A percentile compares a stretch with the other conserved stretches of the same genome.
Evolutionary conservation across 2,329 filamentous ascomycete genomes (phyloP).

Genomic region (Xenoacremonium recifei): DNA sequence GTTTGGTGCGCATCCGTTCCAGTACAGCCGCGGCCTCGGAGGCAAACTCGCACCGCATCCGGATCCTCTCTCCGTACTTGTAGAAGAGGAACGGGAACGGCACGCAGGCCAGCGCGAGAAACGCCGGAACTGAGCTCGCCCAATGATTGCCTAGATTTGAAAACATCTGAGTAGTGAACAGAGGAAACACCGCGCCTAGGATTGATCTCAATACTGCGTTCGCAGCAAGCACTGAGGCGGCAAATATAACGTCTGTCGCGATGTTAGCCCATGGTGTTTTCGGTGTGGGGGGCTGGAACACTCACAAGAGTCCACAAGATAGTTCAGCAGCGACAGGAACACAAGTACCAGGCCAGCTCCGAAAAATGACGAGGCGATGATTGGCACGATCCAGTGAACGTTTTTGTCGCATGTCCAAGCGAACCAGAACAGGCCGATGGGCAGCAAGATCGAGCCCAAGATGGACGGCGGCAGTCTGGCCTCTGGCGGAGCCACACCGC

Average conservation of each 20-base stretch:
- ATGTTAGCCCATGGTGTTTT: constrained; percentile 11
- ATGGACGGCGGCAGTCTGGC: constrained; percentile 60
- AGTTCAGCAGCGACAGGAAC: constrained; percentile 65
- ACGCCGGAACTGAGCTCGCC: constrained; percentile 72
- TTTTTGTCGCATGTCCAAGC: constrained; percentile 59
- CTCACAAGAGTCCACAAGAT: constrained; percentile 62
- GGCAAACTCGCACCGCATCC: constrained; percentile 68
- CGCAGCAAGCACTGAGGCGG: constrained; percentile 71
- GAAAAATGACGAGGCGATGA: constrained; percentile 44
- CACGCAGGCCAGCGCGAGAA: constrained; percentile 68
- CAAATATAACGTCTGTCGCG: constrained; percentile 63
- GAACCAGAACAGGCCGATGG: constrained; percentile 63
- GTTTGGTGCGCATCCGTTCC: constrained; percentile 38
- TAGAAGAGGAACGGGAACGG: constrained; percentile 77
- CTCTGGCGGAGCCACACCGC: constrained; percentile 62
- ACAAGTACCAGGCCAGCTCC: constrained; percentile 60
- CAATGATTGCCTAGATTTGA: constrained; percentile 67
- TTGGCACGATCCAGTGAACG: constrained; percentile 57
- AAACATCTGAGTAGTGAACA: constrained; percentile 66
- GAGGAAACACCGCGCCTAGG: constrained; percentile 70
- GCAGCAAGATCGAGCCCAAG: constrained; percentile 57
- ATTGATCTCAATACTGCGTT: constrained; percentile 70
- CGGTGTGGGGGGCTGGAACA: background rate
- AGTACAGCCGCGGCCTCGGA: constrained; percentile 64
- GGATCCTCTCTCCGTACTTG: constrained; percentile 63